A percentile compares a stretch with the other conserved stretches of the same genome.
Conservation (phyloP, 1,284 basidiomycete species). For the Pascua guehoae region DNA sequence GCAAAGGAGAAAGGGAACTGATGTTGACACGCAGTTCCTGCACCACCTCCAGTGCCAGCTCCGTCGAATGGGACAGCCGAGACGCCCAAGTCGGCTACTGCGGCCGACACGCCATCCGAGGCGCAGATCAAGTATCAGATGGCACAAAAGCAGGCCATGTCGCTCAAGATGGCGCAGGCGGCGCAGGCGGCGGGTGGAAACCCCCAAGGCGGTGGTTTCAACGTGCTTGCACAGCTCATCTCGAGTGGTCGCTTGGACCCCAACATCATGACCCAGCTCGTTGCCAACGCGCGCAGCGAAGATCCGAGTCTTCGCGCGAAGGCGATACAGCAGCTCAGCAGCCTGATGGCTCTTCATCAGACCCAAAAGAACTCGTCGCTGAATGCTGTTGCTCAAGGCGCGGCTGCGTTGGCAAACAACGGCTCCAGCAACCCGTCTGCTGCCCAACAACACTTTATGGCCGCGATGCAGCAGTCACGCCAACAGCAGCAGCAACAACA, state of each 20-base stretch:
- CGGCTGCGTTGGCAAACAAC: conserved; percentile 4
- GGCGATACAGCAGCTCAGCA: conserved; percentile 15
- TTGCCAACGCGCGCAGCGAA: conserved; percentile 10
- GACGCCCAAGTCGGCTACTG: neutral
- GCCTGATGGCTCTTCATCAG: conserved; percentile 7
- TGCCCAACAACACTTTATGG: conserved; percentile 16
- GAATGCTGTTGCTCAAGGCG: neutral
- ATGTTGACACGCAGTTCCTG: too few species aligned
- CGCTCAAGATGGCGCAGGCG: conserved; percentile 19
- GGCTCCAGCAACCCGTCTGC: neutral
- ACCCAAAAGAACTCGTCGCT: conserved; percentile 4
- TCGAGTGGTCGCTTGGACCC: conserved; percentile 15
- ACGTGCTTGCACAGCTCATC: conserved; percentile 11
- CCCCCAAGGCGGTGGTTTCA: conserved; percentile 2
- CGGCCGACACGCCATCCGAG: conserved; percentile 8
- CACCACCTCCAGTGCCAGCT: too few species aligned
- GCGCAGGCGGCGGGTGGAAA: conserved; percentile 5
- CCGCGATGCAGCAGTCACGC: conserved; percentile 6
- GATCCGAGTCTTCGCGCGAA: conserved; percentile 9
- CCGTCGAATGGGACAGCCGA: neutral
- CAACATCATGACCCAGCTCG: conserved; percentile 16
- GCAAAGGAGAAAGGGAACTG: too few species aligned
- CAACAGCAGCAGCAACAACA: neutral
- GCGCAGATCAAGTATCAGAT: conserved; percentile 23
- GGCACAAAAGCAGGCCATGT: conserved; percentile 21